Evolutionary conservation across 805 yeast genomes (phyloP).

Genomic region (Wickerhamomyces rabaulensis): DNA sequence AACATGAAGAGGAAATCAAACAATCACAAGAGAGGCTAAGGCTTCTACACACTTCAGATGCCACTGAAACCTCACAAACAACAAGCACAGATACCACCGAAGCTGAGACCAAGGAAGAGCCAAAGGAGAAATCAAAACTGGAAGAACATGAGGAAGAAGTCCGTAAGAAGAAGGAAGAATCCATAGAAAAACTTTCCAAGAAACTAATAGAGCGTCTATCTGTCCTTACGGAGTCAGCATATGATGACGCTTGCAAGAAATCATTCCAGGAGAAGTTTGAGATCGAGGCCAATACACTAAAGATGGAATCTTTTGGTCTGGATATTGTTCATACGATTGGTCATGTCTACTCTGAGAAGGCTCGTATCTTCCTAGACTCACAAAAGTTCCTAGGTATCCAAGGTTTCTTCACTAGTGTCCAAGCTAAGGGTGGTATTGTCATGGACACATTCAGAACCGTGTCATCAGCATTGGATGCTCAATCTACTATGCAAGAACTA

Average conservation of each 20-base stretch:
- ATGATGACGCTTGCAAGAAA: slow-evolving; percentile 53
- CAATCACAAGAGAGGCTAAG: slow-evolving; percentile 6
- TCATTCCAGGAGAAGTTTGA: slow-evolving; percentile 61
- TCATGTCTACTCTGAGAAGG: slow-evolving; percentile 59
- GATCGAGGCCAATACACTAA: slow-evolving; percentile 78
- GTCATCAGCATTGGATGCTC: slow-evolving; percentile 73
- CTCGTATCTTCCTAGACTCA: slow-evolving; percentile 57
- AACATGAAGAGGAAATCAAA: background rate
- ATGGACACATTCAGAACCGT: slow-evolving; percentile 69
- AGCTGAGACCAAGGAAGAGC: slow-evolving; percentile 15
- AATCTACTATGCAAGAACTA: slow-evolving; percentile 68
- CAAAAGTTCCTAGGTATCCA: slow-evolving; percentile 62
- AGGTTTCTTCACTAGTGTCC: slow-evolving; percentile 66
- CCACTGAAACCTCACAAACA: background rate
- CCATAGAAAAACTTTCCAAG: slow-evolving; percentile 54
- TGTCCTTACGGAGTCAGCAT: slow-evolving; percentile 55
- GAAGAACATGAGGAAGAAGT: slow-evolving; percentile 78
- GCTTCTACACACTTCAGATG: slow-evolving; percentile 2
- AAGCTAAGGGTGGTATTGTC: slow-evolving; percentile 69
- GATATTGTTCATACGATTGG: slow-evolving; percentile 78
- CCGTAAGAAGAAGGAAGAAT: slow-evolving; percentile 55
- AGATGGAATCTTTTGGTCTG: slow-evolving; percentile 81
- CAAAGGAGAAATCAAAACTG: slow-evolving; percentile 38
- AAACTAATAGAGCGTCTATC: slow-evolving; percentile 53
- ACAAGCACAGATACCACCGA: background rate